Conservation (phyloP, 192 early-diverging fungal genomes). For the Podila minutissima region DNA sequence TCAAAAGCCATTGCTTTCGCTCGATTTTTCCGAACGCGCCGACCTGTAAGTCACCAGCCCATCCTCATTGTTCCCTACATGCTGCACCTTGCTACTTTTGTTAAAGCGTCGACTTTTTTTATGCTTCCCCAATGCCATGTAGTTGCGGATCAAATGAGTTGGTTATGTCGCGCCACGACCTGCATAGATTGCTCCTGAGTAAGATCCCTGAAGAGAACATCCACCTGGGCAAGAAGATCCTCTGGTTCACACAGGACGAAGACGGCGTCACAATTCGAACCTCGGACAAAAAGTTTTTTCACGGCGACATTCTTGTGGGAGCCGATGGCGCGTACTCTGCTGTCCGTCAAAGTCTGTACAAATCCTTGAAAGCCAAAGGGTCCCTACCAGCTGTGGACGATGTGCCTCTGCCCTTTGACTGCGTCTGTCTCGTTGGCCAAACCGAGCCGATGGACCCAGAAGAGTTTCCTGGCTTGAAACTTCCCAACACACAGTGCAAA, state of each 20-base stretch:
- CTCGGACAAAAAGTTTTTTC: constrained; percentile 6
- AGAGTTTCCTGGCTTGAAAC: constrained; percentile 23
- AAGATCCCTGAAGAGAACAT: constrained; percentile 22
- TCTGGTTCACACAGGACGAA: constrained; percentile 19
- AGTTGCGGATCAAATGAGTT: too few relatives aligned
- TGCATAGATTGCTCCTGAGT: constrained; percentile 6
- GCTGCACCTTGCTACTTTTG: too few relatives aligned
- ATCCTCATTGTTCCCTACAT: too few relatives aligned
- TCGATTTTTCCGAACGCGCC: too few relatives aligned
- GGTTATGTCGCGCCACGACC: too few relatives aligned
- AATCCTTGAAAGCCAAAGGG: constrained; percentile 10
- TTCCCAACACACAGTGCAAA: neutral
- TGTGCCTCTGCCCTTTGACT: constrained; percentile 6
- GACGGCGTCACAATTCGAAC: constrained; percentile 20
- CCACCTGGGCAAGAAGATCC: constrained; percentile 11
- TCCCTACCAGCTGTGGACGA: constrained; percentile 18
- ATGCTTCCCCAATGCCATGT: too few relatives aligned
- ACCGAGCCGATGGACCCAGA: constrained; percentile 22
- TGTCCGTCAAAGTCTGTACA: constrained; percentile 33
- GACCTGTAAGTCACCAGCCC: too few relatives aligned
- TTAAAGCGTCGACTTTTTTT: too few relatives aligned
- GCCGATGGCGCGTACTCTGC: constrained; percentile 40
- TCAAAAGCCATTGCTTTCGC: too few relatives aligned
- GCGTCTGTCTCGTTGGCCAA: constrained; percentile 21
- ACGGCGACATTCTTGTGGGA: constrained; percentile 39